Conservation (phyloP, 768 basidiomycete genomes). For the Arthromyces matolae region DNA sequence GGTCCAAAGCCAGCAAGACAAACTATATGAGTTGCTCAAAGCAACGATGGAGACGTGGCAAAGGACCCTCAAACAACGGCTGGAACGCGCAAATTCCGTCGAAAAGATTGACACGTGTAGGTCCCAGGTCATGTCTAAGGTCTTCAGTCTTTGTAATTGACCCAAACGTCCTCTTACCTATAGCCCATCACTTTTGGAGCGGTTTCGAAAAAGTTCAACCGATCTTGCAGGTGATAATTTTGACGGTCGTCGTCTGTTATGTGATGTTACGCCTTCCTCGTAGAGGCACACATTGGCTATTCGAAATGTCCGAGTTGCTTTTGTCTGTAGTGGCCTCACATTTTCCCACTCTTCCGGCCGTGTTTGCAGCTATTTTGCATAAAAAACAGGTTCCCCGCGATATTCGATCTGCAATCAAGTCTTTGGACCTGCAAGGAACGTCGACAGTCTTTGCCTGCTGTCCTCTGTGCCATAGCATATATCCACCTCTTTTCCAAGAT, state of each 20-base stretch:
- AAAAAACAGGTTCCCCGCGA: conserved; percentile 8
- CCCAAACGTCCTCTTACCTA: too few relatives aligned
- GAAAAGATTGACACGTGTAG: too few relatives aligned
- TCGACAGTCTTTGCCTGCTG: conserved; percentile 18
- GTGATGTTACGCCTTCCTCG: conserved; percentile 12
- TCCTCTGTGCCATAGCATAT: conserved; percentile 15
- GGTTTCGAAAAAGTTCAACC: too few relatives aligned
- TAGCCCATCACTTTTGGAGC: too few relatives aligned
- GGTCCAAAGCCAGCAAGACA: too few relatives aligned
- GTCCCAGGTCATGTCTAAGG: too few relatives aligned
- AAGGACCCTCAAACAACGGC: too few relatives aligned
- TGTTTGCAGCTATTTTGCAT: not conserved
- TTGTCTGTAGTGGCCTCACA: too few relatives aligned
- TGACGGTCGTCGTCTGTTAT: conserved; percentile 10
- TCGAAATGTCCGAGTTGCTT: conserved; percentile 8
- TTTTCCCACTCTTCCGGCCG: not conserved
- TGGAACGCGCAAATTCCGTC: too few relatives aligned
- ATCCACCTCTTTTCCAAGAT: conserved; percentile 1
- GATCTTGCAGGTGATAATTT: conserved; percentile 8
- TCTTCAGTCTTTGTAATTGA: too few relatives aligned
- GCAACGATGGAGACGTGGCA: too few relatives aligned
- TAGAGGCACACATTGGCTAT: conserved; percentile 14
- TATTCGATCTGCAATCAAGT: conserved; percentile 4
- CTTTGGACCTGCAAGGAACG: conserved; percentile 15
- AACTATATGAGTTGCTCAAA: too few relatives aligned